Percentiles rank a stretch among this genome's conserved stretches.
phyloP scores from a whole-genome alignment of 768 basidiomycete species.

The Naganishia antarctica region DNA sequence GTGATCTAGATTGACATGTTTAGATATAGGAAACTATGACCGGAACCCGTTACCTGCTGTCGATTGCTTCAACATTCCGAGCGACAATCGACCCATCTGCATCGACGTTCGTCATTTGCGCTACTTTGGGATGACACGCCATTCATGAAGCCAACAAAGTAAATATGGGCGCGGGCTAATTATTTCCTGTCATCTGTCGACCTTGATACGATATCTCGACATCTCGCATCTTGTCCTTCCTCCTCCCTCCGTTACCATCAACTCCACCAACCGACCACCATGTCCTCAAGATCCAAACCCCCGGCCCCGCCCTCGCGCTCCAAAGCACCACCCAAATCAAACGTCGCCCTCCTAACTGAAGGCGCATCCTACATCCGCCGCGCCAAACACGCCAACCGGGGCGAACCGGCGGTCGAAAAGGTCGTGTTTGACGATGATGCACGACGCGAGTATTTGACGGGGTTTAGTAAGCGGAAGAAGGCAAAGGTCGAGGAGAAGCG shows the following conservation, averaged over 20 bases:
- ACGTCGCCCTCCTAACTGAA: slow-evolving; percentile 47
- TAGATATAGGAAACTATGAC: no score
- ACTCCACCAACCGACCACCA: no score
- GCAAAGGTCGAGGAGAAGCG: slow-evolving; percentile 72
- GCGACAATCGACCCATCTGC: no score
- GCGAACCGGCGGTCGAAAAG: slow-evolving; percentile 62
- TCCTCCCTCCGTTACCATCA: not conserved
- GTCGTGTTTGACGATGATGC: slow-evolving; percentile 82
- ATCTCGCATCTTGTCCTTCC: not conserved
- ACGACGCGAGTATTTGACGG: slow-evolving; percentile 84
- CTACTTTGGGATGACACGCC: no score
- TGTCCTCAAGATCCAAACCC: no score
- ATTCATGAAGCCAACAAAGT: no score
- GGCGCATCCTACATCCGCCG: slow-evolving; percentile 50
- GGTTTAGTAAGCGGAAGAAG: slow-evolving; percentile 87
- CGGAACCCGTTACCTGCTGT: no score
- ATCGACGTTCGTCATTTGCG: no score
- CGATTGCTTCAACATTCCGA: no score
- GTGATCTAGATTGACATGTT: no score
- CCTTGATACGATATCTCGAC: no score
- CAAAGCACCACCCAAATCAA: slow-evolving; percentile 24
- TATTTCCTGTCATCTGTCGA: no score
- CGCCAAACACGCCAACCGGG: slow-evolving; percentile 57
- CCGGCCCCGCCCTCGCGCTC: not conserved
- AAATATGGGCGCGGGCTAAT: not conserved